Base-by-base conservation (phyloP, 306 rosid genomes). In the Begonia peltatifolia region DNA sequence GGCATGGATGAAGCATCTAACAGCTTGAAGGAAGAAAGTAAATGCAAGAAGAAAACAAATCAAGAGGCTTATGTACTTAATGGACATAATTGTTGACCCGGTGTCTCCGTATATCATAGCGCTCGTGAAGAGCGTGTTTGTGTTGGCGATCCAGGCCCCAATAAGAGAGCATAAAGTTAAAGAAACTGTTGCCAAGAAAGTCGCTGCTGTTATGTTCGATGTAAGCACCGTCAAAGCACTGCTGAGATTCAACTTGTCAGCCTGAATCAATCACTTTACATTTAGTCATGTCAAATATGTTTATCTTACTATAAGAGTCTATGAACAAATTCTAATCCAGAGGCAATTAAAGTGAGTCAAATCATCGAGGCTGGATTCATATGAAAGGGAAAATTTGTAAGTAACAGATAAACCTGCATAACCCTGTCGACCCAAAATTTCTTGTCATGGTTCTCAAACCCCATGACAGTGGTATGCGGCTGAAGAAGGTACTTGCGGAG, bases 1-100 rank as follows among this genome's bases (percentile, higher is more conserved):
- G 36, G 95, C 93, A 62, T 87, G 93, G 46, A 87, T 88, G 53
- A 87, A 75, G 69, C 71, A 73, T 68, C 93, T 78, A 9, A 83
- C 65, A 18, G 95, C 69, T 64, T 87, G 93, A 69, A 87, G 66
- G 56, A 87, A 87, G 79, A 67, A 68, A 0, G 88, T 57, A 25
- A 87, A 87, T 2, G 84, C 88, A 12, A 87, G 72, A 12, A 87
- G 93, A 70, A 87, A 87, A 50, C 89, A 75, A 6, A 57, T 64
- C 10, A 87, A 5, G 6, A 87, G 79, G 73, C 71, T 51, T 11
- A 82, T 69, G 71, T 87, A 83, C 63, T 83, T 80, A 62, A 87
- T 61, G 2, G 86, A 67, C 41, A 87, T 43, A 9, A 78, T 55
- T 36, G 64, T 52, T 58, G 76, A 30, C 0, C 63, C 56, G 6